phyloP scores from a whole-genome alignment of 2,329 filamentous ascomycete genomes.

The Hysterium pulicare region DNA sequence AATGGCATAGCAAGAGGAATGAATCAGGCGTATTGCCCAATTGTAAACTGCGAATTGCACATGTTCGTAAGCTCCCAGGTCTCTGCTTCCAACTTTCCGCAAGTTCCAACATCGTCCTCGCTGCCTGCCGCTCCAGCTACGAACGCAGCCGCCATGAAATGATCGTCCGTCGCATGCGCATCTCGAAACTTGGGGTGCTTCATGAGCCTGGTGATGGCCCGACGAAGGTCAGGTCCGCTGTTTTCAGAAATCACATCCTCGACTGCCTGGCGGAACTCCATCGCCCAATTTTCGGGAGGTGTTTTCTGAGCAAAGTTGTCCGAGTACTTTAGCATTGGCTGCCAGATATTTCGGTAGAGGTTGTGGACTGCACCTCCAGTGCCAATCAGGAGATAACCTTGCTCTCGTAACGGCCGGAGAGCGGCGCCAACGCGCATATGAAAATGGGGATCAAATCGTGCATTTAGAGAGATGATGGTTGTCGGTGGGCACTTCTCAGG shows the following conservation, averaged over 20 bases:
- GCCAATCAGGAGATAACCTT: constrained; percentile 56
- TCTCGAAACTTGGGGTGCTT: constrained; percentile 65
- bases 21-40: too few relatives aligned
- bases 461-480: constrained; percentile 56
- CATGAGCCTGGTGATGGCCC: constrained; percentile 60
- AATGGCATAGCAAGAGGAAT: too few relatives aligned
- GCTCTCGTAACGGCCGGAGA: constrained; percentile 53
- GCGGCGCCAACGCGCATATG: constrained; percentile 57
- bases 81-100: constrained; percentile 53
- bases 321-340: constrained; percentile 59
- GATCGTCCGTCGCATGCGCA: constrained; percentile 67
- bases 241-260: constrained; percentile 58
- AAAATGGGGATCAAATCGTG: constrained; percentile 54
- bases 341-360: constrained; percentile 65
- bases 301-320: constrained; percentile 61
- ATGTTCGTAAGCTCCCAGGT: constrained; percentile 66
- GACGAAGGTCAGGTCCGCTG: constrained; percentile 53
- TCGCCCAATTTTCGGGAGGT: constrained; percentile 57
- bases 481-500: constrained; percentile 62
- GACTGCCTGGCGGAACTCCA: constrained; percentile 65
- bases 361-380: constrained; percentile 67
- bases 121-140: constrained; percentile 56
- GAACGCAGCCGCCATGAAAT: constrained; percentile 65
- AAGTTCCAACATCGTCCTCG: constrained; percentile 25
- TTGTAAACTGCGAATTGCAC: constrained; percentile 58